These are phyloP conservation scores for Ophiostoma ulmi DNA, from an alignment of 2,329 filamentous ascomycete genomes.

Conservation along the genomic window DNA sequence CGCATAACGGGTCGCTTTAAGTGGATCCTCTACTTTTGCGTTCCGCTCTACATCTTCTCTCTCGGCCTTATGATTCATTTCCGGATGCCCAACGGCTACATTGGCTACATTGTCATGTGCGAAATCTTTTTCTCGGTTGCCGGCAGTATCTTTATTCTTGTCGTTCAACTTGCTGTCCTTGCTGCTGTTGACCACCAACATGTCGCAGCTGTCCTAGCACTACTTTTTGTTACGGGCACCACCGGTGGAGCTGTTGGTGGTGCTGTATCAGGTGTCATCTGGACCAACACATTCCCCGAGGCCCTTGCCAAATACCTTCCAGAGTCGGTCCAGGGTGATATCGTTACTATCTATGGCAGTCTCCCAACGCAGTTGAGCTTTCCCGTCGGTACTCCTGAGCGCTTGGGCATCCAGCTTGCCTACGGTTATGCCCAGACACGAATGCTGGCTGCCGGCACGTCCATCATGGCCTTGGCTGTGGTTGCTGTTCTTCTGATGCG, in stretches of 20 bases:
- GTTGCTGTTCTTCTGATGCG: conserved; percentile 23
- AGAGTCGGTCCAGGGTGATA: conserved; percentile 22
- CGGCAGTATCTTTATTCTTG: conserved; percentile 11
- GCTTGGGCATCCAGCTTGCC: not conserved
- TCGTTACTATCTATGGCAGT: not conserved
- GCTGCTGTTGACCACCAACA: conserved; percentile 21
- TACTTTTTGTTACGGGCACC: conserved; percentile 43
- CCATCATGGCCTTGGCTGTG: conserved; percentile 23
- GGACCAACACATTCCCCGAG: conserved; percentile 52
- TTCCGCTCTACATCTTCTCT: conserved; percentile 52
- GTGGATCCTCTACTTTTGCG: conserved; percentile 39
- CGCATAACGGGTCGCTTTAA: conserved; percentile 47
- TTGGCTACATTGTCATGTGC: conserved; percentile 51
- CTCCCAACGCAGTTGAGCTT: not conserved
- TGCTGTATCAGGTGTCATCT: conserved; percentile 58
- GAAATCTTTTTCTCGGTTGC: conserved; percentile 43
- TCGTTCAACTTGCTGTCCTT: conserved; percentile 17
- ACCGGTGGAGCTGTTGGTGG: conserved; percentile 55
- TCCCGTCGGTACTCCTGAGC: not conserved
- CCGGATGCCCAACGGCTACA: conserved; percentile 44
- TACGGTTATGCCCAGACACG: not conserved
- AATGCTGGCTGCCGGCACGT: conserved; percentile 22
- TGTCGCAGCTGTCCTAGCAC: conserved; percentile 17
- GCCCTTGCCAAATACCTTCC: conserved; percentile 49
- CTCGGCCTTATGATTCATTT: conserved; percentile 53